Conservation (phyloP, 495 filamentous ascomycete genomes). For the Neohortaea acidophila region DNA sequence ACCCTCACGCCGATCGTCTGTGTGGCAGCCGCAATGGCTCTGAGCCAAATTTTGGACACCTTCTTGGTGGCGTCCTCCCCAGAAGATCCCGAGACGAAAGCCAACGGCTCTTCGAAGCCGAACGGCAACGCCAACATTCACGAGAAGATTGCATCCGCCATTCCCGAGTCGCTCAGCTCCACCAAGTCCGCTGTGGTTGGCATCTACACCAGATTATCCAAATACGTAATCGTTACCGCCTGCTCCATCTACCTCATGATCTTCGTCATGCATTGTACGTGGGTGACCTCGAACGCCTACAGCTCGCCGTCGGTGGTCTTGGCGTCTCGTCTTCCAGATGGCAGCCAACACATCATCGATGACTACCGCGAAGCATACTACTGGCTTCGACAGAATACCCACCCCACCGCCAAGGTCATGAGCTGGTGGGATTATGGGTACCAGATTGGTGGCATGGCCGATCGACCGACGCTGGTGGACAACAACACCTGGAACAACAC, state of each 20-base stretch:
- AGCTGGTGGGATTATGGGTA: constrained; percentile 99
- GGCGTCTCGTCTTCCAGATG: constrained; percentile 82
- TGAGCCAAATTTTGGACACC: constrained; percentile 78
- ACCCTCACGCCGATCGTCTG: constrained; percentile 95
- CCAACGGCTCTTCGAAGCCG: constrained; percentile 31
- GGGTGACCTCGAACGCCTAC: constrained; percentile 98
- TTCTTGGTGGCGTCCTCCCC: constrained; percentile 44
- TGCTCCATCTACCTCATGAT: constrained; percentile 70
- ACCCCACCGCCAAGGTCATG: constrained; percentile 94
- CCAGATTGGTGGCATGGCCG: constrained; percentile 99
- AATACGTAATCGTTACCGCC: constrained; percentile 51
- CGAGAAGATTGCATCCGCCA: constrained; percentile 24
- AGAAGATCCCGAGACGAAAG: not conserved
- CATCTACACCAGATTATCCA: constrained; percentile 68
- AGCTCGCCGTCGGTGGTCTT: constrained; percentile 95
- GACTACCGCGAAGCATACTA: constrained; percentile 99
- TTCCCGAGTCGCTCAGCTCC: constrained; percentile 44
- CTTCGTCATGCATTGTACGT: constrained; percentile 96
- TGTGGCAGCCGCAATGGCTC: constrained; percentile 77
- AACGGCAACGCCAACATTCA: constrained; percentile 32
- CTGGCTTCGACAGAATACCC: constrained; percentile 96
- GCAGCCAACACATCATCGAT: constrained; percentile 95
- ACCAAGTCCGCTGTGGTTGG: constrained; percentile 62
- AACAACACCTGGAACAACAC: constrained; percentile 99
- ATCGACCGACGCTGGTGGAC: constrained; percentile 91